These are phyloP conservation scores for Helianthus tuberosus DNA, from an alignment of 129 eudicot species.

Conservation along the genomic window DNA sequence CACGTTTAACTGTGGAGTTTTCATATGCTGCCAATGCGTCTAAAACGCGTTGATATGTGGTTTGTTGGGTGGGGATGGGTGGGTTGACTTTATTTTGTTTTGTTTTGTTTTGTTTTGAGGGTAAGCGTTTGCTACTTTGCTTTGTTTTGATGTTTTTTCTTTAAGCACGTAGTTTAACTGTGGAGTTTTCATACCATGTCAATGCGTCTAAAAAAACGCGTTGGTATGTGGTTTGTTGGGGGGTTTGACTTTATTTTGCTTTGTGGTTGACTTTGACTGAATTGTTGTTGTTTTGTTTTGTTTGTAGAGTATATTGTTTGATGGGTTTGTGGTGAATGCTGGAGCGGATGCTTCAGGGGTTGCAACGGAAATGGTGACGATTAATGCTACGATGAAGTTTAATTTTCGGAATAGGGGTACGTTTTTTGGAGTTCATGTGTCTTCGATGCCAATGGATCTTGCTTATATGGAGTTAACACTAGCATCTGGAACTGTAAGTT, in stretches of 20 bases:
- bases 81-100: background rate
- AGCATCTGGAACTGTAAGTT: slow-evolving; percentile 82
- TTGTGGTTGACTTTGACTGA: background rate
- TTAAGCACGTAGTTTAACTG: too few species aligned
- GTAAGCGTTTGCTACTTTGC: too few species aligned
- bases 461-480: slow-evolving; percentile 58
- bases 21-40: too few species aligned
- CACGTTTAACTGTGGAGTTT: too few species aligned
- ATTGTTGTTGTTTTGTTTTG: background rate
- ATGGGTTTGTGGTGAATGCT: slow-evolving; percentile 67
- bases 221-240: too few species aligned
- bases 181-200: too few species aligned
- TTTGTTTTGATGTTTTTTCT: too few species aligned
- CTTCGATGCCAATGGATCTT: slow-evolving; percentile 77
- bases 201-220: too few species aligned
- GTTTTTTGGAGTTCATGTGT: slow-evolving; percentile 91
- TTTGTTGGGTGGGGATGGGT: too few species aligned
- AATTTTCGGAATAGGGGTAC: slow-evolving; percentile 74
- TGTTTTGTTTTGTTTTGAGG: background rate
- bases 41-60: too few species aligned
- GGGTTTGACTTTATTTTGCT: too few species aligned
- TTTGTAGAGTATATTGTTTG: slow-evolving; percentile 76
- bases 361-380: slow-evolving; percentile 76
- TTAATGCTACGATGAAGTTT: slow-evolving; percentile 71
- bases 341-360: slow-evolving; percentile 82